phyloP scores from a whole-genome alignment of 1,139 yeast species.

The Kodamaea plutei region DNA sequence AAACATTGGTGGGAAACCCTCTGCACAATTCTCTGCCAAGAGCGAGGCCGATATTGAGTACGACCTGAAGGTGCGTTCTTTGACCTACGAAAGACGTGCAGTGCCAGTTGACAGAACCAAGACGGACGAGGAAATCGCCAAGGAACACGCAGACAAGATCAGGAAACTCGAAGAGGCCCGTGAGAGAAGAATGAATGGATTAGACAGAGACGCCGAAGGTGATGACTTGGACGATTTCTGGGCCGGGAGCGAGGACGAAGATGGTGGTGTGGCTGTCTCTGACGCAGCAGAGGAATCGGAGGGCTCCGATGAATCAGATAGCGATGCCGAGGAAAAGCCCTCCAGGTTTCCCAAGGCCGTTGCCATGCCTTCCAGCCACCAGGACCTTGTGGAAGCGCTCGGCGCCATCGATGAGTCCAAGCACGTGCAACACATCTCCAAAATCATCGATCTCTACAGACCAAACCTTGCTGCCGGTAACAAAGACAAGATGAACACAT shows the following conservation, averaged over 20 bases:
- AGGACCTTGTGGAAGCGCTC: slow-evolving; percentile 42
- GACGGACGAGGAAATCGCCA: slow-evolving; percentile 77
- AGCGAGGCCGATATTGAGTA: slow-evolving; percentile 54
- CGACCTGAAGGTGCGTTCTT: slow-evolving; percentile 72
- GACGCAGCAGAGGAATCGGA: slow-evolving; percentile 18
- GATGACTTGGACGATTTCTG: slow-evolving; percentile 70
- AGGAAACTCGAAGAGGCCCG: slow-evolving; percentile 74
- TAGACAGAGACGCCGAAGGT: slow-evolving; percentile 52
- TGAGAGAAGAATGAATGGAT: slow-evolving; percentile 80
- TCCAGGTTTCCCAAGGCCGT: slow-evolving; percentile 14
- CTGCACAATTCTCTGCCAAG: slow-evolving; percentile 26
- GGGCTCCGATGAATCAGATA: slow-evolving; percentile 15
- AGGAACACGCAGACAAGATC: slow-evolving; percentile 64
- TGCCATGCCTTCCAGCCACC: slow-evolving; percentile 59
- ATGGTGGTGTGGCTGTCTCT: slow-evolving; percentile 26
- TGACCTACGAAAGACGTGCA: slow-evolving; percentile 82
- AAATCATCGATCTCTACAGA: slow-evolving; percentile 58
- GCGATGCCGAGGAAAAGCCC: slow-evolving; percentile 15
- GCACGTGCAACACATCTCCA: slow-evolving; percentile 48
- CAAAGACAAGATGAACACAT: slow-evolving; percentile 64
- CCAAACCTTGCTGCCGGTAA: slow-evolving; percentile 81
- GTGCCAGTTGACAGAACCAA: slow-evolving; percentile 96
- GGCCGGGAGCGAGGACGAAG: slow-evolving; percentile 52
- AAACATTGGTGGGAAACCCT: slow-evolving; percentile 17
- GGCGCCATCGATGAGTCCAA: slow-evolving; percentile 35